Evolutionary conservation across 257 asterid species (phyloP).

Genomic region (Nemophila menziesii): DNA sequence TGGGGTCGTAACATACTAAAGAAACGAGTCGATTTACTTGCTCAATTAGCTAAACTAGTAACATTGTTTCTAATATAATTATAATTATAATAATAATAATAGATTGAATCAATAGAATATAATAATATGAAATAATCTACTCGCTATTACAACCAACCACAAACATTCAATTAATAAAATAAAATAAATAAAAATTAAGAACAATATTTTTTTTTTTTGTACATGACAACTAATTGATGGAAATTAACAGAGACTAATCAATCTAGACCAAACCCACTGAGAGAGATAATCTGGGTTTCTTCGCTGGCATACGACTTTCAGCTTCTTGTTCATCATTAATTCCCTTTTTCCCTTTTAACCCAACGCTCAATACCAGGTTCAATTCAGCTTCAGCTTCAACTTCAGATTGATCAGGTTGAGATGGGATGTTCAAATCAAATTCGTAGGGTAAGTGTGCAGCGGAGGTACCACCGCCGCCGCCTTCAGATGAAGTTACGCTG

Average conservation of each 20-base stretch:
- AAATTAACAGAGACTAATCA: neutral
- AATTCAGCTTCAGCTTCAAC: no score
- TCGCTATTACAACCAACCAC: neutral
- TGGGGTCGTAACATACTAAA: no score
- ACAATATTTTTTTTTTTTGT: neutral
- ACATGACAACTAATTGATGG: neutral
- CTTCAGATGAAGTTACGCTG: conserved; percentile 6
- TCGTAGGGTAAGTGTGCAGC: conserved; percentile 1
- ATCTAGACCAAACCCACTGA: neutral
- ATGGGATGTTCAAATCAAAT: conserved; percentile 26
- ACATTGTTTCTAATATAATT: no score
- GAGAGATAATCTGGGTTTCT: conserved; percentile 6
- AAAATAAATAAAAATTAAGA: neutral
- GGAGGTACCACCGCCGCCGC: conserved; percentile 4
- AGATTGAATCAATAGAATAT: neutral
- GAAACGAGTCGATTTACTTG: no score
- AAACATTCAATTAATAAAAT: no score
- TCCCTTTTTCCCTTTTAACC: neutral
- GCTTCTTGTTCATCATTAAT: conserved; percentile 6
- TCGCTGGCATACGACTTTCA: conserved; percentile 32
- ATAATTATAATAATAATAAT: no score
- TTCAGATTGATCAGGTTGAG: no score
- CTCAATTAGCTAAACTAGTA: no score
- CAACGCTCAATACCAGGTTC: conserved; percentile 1
- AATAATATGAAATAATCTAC: neutral